phyloP scores from a whole-genome alignment of 306 rosid species.

The Gynostemma pentaphyllum region DNA sequence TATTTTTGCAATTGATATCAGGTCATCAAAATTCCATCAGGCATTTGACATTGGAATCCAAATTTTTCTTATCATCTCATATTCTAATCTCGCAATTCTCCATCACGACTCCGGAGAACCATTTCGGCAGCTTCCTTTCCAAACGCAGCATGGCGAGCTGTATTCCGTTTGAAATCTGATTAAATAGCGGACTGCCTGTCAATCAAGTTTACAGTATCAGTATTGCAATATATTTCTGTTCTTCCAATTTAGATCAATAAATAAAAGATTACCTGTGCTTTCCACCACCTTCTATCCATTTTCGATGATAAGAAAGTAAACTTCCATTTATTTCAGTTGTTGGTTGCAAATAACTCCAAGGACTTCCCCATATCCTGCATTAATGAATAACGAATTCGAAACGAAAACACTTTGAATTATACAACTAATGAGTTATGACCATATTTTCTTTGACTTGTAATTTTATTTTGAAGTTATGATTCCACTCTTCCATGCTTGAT shows the following conservation, averaged over 20 bases:
- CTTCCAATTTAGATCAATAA: too few species aligned
- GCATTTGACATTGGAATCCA: not conserved
- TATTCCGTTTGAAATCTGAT: constrained; percentile 83
- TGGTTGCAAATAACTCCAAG: constrained; percentile 87
- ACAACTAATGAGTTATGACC: too few species aligned
- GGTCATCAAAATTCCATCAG: not conserved
- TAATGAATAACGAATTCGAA: not conserved
- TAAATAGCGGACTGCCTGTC: constrained; percentile 79
- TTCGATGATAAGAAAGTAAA: constrained; percentile 59
- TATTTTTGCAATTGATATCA: too few species aligned
- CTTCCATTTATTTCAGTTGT: constrained; percentile 86
- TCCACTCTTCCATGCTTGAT: constrained; percentile 50
- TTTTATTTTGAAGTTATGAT: constrained; percentile 54
- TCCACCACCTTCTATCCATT: constrained; percentile 93
- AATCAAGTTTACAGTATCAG: not conserved
- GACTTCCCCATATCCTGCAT: constrained; percentile 74
- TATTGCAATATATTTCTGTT: too few species aligned
- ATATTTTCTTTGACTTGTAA: constrained; percentile 63
- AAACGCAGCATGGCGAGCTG: constrained; percentile 74
- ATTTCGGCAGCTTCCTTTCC: constrained; percentile 69
- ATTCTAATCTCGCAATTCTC: constrained; percentile 38
- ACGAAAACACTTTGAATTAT: too few species aligned
- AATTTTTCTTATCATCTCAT: not conserved
- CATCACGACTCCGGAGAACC: constrained; percentile 36
- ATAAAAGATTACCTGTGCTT: constrained; percentile 60